A percentile compares a stretch with the other conserved stretches of the same genome.
phyloP scores from a whole-genome alignment of 257 asterid genomes.

The Craterostigma plantagineum region DNA sequence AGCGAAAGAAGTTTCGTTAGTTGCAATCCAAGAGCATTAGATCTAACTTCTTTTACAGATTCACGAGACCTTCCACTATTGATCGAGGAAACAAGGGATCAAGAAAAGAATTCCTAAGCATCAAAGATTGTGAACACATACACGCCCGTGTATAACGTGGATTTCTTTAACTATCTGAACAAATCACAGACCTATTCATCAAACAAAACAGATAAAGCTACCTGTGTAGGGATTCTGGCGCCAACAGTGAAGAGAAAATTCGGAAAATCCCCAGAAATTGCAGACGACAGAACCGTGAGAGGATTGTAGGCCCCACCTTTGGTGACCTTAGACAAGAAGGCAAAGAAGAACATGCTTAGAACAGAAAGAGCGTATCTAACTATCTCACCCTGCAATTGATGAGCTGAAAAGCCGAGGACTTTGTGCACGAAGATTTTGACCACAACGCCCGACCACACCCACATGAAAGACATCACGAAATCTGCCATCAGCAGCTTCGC shows the following conservation, averaged over 20 bases:
- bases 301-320: conserved; percentile 75
- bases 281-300: conserved; percentile 45
- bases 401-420: conserved; percentile 25
- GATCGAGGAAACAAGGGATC: too few relatives aligned
- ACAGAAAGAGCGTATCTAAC: conserved; percentile 22
- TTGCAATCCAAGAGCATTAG: too few relatives aligned
- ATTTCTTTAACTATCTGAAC: too few relatives aligned
- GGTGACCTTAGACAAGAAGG: conserved; percentile 27
- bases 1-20: not conserved
- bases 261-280: conserved; percentile 45
- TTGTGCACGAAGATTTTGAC: conserved; percentile 41
- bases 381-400: conserved; percentile 36
- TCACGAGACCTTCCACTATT: too few relatives aligned
- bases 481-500: conserved; percentile 32
- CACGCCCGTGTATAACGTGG: too few relatives aligned
- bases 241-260: conserved; percentile 27
- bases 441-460: conserved; percentile 70
- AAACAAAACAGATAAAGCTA: not conserved
- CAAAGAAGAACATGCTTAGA: conserved; percentile 47
- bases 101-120: too few relatives aligned
- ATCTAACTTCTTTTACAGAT: too few relatives aligned
- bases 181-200: too few relatives aligned
- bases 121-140: too few relatives aligned
- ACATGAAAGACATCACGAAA: conserved; percentile 57
- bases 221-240: conserved; percentile 31